Evolutionary conservation across 2,329 filamentous ascomycete genomes (phyloP), one percentile per base, ranked within the genome.

Genomic region (Kalmusia sp.): DNA sequence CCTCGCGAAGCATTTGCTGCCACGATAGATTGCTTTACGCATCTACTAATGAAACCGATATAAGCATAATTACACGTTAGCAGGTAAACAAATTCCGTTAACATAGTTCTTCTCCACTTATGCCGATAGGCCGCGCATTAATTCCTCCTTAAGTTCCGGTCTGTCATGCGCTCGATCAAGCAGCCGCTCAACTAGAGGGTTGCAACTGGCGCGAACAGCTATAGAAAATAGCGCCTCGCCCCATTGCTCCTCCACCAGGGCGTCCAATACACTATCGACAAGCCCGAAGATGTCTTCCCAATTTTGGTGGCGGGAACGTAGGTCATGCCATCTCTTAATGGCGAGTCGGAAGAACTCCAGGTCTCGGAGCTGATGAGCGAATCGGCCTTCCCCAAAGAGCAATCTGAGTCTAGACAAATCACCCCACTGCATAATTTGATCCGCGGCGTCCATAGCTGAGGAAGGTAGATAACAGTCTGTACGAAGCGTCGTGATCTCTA

Each of bases 381-480:
- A n/a, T 47, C 49, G 37, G 25, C 44, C 44, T 27, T 52, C 31
- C 12, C 44, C 21, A 24, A 55, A 55, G 45, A 56, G 49, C 14
- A 50, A 52, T 21, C 22, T 50, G 33, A 56, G 49, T 45, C 24
- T 52, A 1, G 38, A 56, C 17, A 56, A 33, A 52, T 56, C 39
- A 34, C 53, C 53, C 53, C 44, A 56, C 34, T 52, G 44, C 34
- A 56, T 15, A 30, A 56, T 47, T n/a, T 56, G 37, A 52, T 56
- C 53, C 30, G 49, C 49, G 28, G 53, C 49, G 38, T 15, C 11
- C 4, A 21, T 37, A 24, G 53, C 53, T 38, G 49, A 31, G 19
- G 25, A 52, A 49, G 37, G 38, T 47, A 52, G 34, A 34, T 56
- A 56, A 11, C 39, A 52, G 38, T 43, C 44, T 21, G 31, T 47